A percentile compares a stretch with the other conserved stretches of the same genome.
phyloP scores from a whole-genome alignment of 2,329 filamentous ascomycete genomes.

The Bipolaris gigantea region DNA sequence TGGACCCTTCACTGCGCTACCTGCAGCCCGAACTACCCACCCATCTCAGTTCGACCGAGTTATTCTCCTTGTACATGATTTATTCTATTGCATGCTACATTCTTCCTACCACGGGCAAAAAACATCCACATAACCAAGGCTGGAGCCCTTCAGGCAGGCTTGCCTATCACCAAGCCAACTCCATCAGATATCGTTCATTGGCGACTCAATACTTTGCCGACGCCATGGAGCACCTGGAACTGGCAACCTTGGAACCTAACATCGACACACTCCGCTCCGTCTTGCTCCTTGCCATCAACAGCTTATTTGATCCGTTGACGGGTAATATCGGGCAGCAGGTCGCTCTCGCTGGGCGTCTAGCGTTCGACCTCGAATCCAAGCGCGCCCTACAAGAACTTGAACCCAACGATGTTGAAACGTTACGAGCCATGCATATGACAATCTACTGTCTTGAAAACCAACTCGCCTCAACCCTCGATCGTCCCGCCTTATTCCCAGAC shows the following conservation, averaged over 20 bases:
- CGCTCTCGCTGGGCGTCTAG: slow-evolving; percentile 40
- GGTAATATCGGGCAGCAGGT: slow-evolving; percentile 44
- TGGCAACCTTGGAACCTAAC: slow-evolving; percentile 37
- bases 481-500: slow-evolving; percentile 42
- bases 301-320: slow-evolving; percentile 39
- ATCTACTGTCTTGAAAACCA: slow-evolving; percentile 44
- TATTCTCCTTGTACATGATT: slow-evolving; percentile 41
- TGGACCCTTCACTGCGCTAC: slow-evolving; percentile 34
- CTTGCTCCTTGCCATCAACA: slow-evolving; percentile 40
- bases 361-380: slow-evolving; percentile 35
- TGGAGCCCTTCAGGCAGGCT: slow-evolving; percentile 32
- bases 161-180: slow-evolving; percentile 35
- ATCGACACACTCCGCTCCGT: slow-evolving; percentile 39
- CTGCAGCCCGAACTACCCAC: slow-evolving; percentile 25
- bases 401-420: slow-evolving; percentile 23
- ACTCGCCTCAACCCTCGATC: slow-evolving; percentile 39
- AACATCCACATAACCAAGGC: slow-evolving; percentile 21
- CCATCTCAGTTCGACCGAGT: slow-evolving; percentile 30
- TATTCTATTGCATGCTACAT: slow-evolving; percentile 43
- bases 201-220: slow-evolving; percentile 32
- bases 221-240: slow-evolving; percentile 39
- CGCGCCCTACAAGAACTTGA: slow-evolving; percentile 31
- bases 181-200: slow-evolving; percentile 33
- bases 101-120: slow-evolving; percentile 31
- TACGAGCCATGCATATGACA: slow-evolving; percentile 40